Conservation (phyloP, 1,284 basidiomycete genomes). For the Mycena citricolor region DNA sequence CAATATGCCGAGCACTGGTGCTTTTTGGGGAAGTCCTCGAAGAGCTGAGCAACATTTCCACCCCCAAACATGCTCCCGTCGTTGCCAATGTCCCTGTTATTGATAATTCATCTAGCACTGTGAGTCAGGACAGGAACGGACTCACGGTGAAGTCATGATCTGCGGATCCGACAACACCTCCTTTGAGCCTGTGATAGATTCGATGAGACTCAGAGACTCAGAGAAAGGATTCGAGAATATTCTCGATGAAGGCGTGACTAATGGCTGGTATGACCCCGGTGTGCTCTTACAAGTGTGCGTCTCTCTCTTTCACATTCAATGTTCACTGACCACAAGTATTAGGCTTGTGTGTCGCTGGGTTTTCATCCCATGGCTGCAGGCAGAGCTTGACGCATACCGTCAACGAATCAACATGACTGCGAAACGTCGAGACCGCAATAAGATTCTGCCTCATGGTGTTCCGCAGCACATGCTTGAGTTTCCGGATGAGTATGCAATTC, state of each 20-base stretch:
- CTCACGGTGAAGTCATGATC: too few relatives aligned
- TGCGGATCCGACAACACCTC: too few relatives aligned
- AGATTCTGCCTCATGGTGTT: conserved; percentile 35
- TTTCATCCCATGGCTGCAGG: conserved; percentile 39
- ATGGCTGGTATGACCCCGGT: conserved; percentile 32
- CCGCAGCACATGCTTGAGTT: conserved; percentile 9
- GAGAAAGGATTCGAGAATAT: conserved; percentile 33
- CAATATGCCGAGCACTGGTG: too few relatives aligned
- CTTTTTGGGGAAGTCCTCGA: too few relatives aligned
- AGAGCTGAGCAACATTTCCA: too few relatives aligned
- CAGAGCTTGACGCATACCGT: conserved; percentile 33
- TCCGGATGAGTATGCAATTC: conserved; percentile 3
- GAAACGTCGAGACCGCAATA: conserved; percentile 29
- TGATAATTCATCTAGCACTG: too few relatives aligned
- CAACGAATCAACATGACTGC: conserved; percentile 26
- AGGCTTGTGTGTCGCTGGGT: conserved; percentile 39
- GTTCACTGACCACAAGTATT: background rate
- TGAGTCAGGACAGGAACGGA: too few relatives aligned
- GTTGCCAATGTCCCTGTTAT: too few relatives aligned
- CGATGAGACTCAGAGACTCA: too few relatives aligned
- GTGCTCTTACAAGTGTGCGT: conserved; percentile 32
- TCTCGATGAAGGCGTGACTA: conserved; percentile 31
- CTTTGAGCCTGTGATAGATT: too few relatives aligned
- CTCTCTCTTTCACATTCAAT: too few relatives aligned
- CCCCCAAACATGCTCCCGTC: too few relatives aligned